These are phyloP conservation scores for Fusarium sp. DNA, from an alignment of 2,329 filamentous ascomycete genomes.

Conservation along the genomic window DNA sequence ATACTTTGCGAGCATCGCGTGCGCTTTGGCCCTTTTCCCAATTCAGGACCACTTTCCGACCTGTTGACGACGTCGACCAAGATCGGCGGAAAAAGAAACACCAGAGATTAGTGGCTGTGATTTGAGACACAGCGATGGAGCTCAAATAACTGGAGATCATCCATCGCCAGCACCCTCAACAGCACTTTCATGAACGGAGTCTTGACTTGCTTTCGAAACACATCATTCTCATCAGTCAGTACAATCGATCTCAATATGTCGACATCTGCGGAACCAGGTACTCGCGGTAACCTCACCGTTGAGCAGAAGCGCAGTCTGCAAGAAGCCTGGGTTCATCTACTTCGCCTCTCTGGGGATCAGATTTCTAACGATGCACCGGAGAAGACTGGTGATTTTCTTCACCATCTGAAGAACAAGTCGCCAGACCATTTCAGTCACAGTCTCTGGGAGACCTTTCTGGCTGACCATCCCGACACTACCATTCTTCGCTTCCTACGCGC, in stretches of 20 bases:
- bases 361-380: neutral
- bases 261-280: conserved; percentile 23
- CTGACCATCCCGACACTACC: conserved; percentile 54
- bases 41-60: conserved; percentile 39
- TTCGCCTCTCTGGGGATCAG: conserved; percentile 30
- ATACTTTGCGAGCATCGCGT: conserved; percentile 25
- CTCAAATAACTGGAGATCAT: conserved; percentile 9
- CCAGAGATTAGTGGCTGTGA: neutral
- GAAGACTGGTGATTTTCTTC: conserved; percentile 6
- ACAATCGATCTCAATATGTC: conserved; percentile 30
- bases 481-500: conserved; percentile 56
- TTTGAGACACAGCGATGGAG: neutral
- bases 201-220: neutral
- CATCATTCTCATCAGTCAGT: conserved; percentile 11
- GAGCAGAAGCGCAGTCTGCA: conserved; percentile 31
- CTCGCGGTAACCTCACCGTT: conserved; percentile 31
- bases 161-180: neutral
- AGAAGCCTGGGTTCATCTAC: conserved; percentile 37
- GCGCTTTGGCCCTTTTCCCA: conserved; percentile 10
- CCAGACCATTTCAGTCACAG: conserved; percentile 21
- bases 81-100: neutral
- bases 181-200: neutral
- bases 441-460: conserved; percentile 30
- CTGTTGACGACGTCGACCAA: conserved; percentile 3
- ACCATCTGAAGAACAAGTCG: conserved; percentile 23